These are phyloP conservation scores for Neurospora sp. DNA, from an alignment of 495 filamentous ascomycete genomes.

Conservation along the genomic window DNA sequence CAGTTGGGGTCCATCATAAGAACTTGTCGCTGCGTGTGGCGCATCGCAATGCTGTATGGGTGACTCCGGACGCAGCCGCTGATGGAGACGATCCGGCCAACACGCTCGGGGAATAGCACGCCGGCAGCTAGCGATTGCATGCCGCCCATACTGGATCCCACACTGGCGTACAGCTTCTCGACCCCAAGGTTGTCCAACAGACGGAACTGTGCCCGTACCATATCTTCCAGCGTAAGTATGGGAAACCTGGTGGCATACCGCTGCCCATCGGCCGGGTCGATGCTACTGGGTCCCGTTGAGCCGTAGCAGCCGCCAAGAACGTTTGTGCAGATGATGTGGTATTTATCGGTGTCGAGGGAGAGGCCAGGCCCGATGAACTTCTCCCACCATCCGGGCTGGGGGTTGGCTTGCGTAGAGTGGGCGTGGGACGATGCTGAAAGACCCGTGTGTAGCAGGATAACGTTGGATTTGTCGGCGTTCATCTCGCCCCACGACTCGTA, in stretches of 20 bases:
- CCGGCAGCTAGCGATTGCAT: constrained; percentile 95
- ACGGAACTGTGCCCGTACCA: constrained; percentile 92
- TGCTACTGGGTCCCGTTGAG: constrained; percentile 78
- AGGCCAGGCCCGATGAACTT: constrained; percentile 90
- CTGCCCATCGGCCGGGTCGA: constrained; percentile 82
- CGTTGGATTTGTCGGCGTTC: constrained; percentile 77
- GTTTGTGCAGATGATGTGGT: constrained; percentile 93
- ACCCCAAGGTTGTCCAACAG: constrained; percentile 76
- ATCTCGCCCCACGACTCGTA: constrained; percentile 90
- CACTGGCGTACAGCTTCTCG: constrained; percentile 76
- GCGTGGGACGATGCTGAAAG: constrained; percentile 94
- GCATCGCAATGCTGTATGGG: constrained; percentile 97
- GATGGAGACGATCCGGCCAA: constrained; percentile 77
- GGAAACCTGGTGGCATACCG: constrained; percentile 93
- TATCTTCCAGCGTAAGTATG: constrained; percentile 92
- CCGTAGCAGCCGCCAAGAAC: constrained; percentile 95
- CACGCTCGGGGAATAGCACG: constrained; percentile 71
- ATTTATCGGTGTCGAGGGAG: constrained; percentile 82
- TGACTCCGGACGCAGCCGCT: constrained; percentile 92
- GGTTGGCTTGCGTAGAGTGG: constrained; percentile 74
- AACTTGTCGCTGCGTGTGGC: constrained; percentile 96
- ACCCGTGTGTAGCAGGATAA: constrained; percentile 85
- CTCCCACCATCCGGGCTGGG: constrained; percentile 96
- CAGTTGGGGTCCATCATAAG: constrained; percentile 98
- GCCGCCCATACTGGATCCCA: constrained; percentile 94